A percentile compares a stretch with the other conserved stretches of the same genome.
phyloP scores from a whole-genome alignment of 2,329 filamentous ascomycete species.

The Paramyrothecium sp. region DNA sequence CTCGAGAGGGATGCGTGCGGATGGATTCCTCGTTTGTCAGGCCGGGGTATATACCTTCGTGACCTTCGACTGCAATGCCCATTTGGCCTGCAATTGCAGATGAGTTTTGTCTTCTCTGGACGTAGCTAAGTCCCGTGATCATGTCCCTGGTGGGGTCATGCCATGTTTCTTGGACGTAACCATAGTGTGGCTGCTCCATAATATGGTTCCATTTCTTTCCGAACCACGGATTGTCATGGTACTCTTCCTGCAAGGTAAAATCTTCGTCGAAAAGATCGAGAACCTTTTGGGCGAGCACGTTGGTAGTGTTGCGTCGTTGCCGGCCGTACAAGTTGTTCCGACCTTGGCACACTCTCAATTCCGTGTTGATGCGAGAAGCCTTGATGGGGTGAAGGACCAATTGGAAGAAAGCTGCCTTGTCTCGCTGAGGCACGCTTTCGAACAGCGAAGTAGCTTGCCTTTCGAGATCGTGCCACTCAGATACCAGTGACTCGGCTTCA shows the following conservation, averaged over 20 bases:
- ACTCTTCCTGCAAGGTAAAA: slow-evolving; percentile 46
- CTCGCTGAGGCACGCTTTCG: slow-evolving; percentile 32
- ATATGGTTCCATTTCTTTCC: slow-evolving; percentile 57
- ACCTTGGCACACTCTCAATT: slow-evolving; percentile 38
- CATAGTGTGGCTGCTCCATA: slow-evolving; percentile 45
- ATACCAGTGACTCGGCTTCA: slow-evolving; percentile 51
- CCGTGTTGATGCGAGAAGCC: slow-evolving; percentile 49
- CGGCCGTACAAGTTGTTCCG: slow-evolving; percentile 50
- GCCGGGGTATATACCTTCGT: slow-evolving; percentile 53
- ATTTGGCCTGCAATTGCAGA: slow-evolving; percentile 59
- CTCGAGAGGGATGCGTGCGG: slow-evolving; percentile 38
- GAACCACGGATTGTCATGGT: slow-evolving; percentile 40
- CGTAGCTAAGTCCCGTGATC: slow-evolving; percentile 50
- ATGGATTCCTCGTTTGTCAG: slow-evolving; percentile 52
- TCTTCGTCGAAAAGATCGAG: slow-evolving; percentile 51
- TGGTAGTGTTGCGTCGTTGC: slow-evolving; percentile 54
- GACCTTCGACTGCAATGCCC: slow-evolving; percentile 63
- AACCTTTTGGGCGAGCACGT: slow-evolving; percentile 42
- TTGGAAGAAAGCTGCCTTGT: slow-evolving; percentile 54
- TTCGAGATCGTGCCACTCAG: slow-evolving; percentile 45
- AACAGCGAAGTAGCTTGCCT: slow-evolving; percentile 40
- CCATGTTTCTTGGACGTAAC: slow-evolving; percentile 50
- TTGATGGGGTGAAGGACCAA: slow-evolving; percentile 57
- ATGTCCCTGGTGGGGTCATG: slow-evolving; percentile 57
- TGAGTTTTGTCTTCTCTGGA: slow-evolving; percentile 47